A percentile compares a stretch with the other conserved stretches of the same genome.
These are phyloP conservation scores for Apiospora rasikravindrae DNA, from an alignment of 2,329 filamentous ascomycete species.

Conservation along the genomic window DNA sequence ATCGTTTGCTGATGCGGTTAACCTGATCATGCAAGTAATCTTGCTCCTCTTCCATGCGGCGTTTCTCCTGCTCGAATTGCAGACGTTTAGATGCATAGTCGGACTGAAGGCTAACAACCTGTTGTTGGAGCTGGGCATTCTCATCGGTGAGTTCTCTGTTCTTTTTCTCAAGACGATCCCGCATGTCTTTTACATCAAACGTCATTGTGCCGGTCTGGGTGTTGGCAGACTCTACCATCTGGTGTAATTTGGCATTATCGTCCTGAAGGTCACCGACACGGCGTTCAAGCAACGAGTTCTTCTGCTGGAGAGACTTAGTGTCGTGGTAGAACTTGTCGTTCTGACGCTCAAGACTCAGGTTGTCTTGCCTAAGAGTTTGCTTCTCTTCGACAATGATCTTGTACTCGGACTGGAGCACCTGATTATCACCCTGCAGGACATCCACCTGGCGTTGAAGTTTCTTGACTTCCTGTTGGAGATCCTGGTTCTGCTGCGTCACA, in stretches of 20 bases:
- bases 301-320: conserved; percentile 43
- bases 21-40: conserved; percentile 48
- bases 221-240: conserved; percentile 48
- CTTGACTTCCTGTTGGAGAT: conserved; percentile 45
- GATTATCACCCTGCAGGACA: conserved; percentile 47
- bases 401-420: conserved; percentile 43
- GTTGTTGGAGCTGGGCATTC: conserved; percentile 33
- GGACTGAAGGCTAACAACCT: conserved; percentile 30
- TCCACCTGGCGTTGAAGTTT: conserved; percentile 38
- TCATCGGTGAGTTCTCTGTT: conserved; percentile 31
- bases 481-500: conserved; percentile 49
- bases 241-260: conserved; percentile 52
- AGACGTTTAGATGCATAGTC: conserved; percentile 27
- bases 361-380: conserved; percentile 53
- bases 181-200: conserved; percentile 30
- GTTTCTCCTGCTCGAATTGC: conserved; percentile 30
- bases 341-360: conserved; percentile 57
- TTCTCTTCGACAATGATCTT: conserved; percentile 43
- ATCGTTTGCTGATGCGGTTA: conserved; percentile 42
- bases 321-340: conserved; percentile 61
- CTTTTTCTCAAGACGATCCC: conserved; percentile 31
- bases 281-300: conserved; percentile 55
- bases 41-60: conserved; percentile 27
- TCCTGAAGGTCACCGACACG: conserved; percentile 52
- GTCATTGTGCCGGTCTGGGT: conserved; percentile 29